A percentile compares a stretch with the other conserved stretches of the same genome.
Evolutionary conservation across 2,329 filamentous ascomycete species (phyloP).

Genomic region (Harringtonia aguacate): DNA sequence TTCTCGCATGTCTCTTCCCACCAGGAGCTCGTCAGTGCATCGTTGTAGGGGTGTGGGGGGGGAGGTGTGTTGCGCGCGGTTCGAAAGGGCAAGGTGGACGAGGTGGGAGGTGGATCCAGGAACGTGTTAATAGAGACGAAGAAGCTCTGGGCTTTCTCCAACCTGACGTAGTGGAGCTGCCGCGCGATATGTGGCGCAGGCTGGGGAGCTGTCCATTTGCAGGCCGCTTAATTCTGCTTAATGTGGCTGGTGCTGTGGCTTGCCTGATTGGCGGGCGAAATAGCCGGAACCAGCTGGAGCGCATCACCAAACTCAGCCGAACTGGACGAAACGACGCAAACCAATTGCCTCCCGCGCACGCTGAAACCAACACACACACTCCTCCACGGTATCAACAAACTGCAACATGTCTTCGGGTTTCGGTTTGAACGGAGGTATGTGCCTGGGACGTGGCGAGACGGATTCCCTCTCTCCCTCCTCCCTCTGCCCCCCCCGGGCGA

Average conservation of each 20-base stretch:
- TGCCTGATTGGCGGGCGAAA: not conserved
- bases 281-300: not conserved
- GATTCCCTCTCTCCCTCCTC: no score
- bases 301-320: not conserved
- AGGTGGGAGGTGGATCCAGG: no score
- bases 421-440: slow-evolving; percentile 67
- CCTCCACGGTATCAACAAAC: slow-evolving; percentile 3
- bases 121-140: no score
- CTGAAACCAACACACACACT: slow-evolving; percentile 1
- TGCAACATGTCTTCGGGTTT: slow-evolving; percentile 67
- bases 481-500: not conserved
- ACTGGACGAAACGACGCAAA: not conserved
- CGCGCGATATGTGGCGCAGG: not conserved
- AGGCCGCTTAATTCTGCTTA: slow-evolving; percentile 13
- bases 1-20: not conserved
- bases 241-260: slow-evolving; percentile 12
- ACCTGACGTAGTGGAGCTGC: no score
- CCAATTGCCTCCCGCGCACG: not conserved
- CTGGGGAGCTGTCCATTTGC: slow-evolving; percentile 7
- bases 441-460: no score
- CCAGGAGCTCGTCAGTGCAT: no score
- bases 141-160: no score
- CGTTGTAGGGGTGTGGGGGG: no score
- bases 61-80: no score
- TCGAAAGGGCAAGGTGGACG: no score